Conservation (phyloP, 306 rosid genomes). For the Cicer yamashitae region DNA sequence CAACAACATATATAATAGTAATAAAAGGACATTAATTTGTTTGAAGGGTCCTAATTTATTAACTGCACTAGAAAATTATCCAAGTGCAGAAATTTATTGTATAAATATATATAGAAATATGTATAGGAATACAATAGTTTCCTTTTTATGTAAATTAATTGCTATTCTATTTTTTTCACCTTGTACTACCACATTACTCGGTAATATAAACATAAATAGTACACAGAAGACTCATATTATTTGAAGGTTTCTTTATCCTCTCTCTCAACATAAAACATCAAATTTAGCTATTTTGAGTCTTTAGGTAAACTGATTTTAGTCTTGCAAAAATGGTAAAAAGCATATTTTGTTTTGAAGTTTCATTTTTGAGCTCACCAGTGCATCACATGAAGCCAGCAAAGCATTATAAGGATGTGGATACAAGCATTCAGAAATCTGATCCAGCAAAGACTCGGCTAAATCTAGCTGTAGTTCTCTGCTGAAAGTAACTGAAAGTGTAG, state of each 20-base stretch:
- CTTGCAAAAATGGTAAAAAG: constrained; percentile 36
- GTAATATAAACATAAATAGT: constrained; percentile 12
- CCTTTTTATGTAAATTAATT: constrained; percentile 19
- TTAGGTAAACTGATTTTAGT: constrained; percentile 32
- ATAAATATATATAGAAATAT: background rate
- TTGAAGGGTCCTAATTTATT: constrained; percentile 16
- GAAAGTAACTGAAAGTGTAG: constrained; percentile 65
- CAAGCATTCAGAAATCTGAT: constrained; percentile 56
- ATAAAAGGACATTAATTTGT: constrained; percentile 12
- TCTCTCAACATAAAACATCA: constrained; percentile 26
- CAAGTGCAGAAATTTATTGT: background rate
- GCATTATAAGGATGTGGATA: constrained; percentile 64
- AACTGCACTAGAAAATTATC: constrained; percentile 14
- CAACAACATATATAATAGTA: constrained; percentile 29
- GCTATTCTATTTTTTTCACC: background rate
- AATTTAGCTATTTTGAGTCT: constrained; percentile 25
- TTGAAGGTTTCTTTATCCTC: constrained; percentile 14
- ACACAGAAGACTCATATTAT: constrained; percentile 22
- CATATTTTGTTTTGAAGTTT: constrained; percentile 22
- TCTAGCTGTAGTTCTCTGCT: constrained; percentile 67
- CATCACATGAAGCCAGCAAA: constrained; percentile 68
- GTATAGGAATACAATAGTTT: background rate
- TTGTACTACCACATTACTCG: constrained; percentile 20
- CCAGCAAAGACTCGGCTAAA: constrained; percentile 74
- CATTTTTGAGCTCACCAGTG: constrained; percentile 62